phyloP scores from a whole-genome alignment of 2,329 filamentous ascomycete species.

The Calcarisporium arbuscula region DNA sequence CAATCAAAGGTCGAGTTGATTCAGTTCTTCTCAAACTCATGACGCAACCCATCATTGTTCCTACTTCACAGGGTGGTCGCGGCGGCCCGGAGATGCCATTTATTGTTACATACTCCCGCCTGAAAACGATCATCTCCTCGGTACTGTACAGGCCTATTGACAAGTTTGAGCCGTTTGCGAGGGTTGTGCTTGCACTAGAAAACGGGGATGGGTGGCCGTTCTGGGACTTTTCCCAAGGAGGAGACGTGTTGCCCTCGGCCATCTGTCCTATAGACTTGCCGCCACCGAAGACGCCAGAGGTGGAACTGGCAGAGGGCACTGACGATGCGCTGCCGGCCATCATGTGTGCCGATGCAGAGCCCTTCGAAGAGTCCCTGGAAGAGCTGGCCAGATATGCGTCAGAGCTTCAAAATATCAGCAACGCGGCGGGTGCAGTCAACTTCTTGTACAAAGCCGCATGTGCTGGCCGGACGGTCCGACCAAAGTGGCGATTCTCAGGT shows the following conservation, averaged over 20 bases:
- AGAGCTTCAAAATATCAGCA: conserved; percentile 29
- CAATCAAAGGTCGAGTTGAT: conserved; percentile 32
- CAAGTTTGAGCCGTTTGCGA: conserved; percentile 35
- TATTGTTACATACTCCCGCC: conserved; percentile 43
- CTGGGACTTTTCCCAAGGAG: conserved; percentile 20
- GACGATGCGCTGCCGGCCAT: conserved; percentile 38
- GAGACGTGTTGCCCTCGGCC: too few species aligned
- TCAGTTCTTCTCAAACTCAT: conserved; percentile 34
- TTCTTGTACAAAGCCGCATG: conserved; percentile 33
- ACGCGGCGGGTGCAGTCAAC: conserved; percentile 36
- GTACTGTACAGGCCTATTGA: conserved; percentile 39
- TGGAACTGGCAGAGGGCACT: conserved; percentile 17
- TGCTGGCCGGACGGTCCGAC: conserved; percentile 28
- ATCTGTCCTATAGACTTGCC: conserved; percentile 14
- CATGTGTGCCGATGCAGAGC: conserved; percentile 36
- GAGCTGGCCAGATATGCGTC: conserved; percentile 28
- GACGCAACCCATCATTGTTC: conserved; percentile 36
- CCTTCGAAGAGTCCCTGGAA: conserved; percentile 22
- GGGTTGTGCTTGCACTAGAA: conserved; percentile 36
- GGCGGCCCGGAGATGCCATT: conserved; percentile 35
- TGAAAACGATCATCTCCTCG: conserved; percentile 36
- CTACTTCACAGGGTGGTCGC: conserved; percentile 16
- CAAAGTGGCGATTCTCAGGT: conserved; percentile 33
- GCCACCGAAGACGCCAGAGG: conserved; percentile 20
- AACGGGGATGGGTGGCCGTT: conserved; percentile 37